A percentile compares a stretch with the other conserved stretches of the same genome.
phyloP scores from a whole-genome alignment of 192 early-diverging fungal genomes.

The Coemansia sp. region DNA sequence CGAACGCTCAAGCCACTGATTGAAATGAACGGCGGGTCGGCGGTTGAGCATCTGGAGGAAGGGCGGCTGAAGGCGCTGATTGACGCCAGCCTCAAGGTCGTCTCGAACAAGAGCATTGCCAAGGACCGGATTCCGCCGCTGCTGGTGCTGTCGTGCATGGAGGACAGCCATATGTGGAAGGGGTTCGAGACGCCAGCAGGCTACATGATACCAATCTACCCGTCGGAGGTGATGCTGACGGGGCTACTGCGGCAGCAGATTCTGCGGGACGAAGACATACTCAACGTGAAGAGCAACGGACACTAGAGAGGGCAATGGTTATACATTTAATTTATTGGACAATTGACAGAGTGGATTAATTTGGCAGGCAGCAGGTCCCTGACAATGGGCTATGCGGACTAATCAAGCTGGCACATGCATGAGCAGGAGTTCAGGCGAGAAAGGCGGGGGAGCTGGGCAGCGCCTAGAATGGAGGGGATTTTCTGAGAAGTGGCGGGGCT shows the following conservation, averaged over 20 bases:
- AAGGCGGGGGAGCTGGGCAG: background rate
- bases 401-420: too few relatives aligned
- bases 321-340: background rate
- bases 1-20: conserved; percentile 28
- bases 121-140: conserved; percentile 21
- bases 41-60: conserved; percentile 17
- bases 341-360: too few relatives aligned
- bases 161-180: conserved; percentile 32
- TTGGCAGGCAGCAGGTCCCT: too few relatives aligned
- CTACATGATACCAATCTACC: conserved; percentile 20
- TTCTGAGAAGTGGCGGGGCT: background rate
- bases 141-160: conserved; percentile 33
- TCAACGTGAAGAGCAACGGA: too few relatives aligned
- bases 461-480: too few relatives aligned
- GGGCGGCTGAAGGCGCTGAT: conserved; percentile 19
- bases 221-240: conserved; percentile 23
- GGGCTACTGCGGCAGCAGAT: conserved; percentile 40
- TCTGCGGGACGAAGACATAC: background rate
- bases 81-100: conserved; percentile 6
- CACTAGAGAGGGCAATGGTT: background rate
- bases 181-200: conserved; percentile 7
- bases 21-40: conserved; percentile 34
- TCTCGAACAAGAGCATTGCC: background rate
- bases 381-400: too few relatives aligned
- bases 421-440: background rate